Evolutionary conservation across 768 basidiomycete species (phyloP).

Genomic region (Pulveroboletus sp.): DNA sequence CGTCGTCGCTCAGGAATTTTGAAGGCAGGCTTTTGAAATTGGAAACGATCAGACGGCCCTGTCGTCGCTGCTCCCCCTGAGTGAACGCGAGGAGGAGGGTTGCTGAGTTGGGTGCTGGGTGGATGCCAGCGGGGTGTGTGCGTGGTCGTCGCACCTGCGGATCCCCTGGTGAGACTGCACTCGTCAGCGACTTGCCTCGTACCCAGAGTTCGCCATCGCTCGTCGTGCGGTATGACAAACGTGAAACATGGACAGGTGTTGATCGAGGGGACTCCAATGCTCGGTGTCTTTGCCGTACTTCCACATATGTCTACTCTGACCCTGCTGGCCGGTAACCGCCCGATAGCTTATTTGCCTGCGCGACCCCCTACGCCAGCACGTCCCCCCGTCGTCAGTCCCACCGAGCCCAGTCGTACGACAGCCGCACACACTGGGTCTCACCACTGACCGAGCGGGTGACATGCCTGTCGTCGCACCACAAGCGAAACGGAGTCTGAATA

Average conservation of each 20-base stretch:
- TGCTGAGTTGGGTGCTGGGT: not conserved
- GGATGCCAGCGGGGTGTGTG: not conserved
- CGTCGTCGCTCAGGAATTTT: conserved; percentile 22
- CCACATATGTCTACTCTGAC: conserved; percentile 35
- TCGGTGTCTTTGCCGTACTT: conserved; percentile 23
- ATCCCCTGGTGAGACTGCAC: not conserved
- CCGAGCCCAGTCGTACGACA: too few relatives aligned
- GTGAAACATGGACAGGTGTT: conserved; percentile 40
- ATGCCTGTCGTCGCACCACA: not conserved
- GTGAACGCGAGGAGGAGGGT: not conserved
- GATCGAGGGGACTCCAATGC: conserved; percentile 37
- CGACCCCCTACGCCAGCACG: too few relatives aligned
- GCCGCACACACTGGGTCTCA: too few relatives aligned
- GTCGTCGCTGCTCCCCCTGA: conserved; percentile 1
- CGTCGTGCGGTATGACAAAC: conserved; percentile 24
- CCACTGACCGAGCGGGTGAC: not conserved
- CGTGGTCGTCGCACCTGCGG: not conserved
- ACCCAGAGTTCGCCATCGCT: conserved; percentile 10
- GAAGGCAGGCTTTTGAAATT: conserved; percentile 25
- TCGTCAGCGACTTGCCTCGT: conserved; percentile 1
- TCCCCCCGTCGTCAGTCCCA: too few relatives aligned
- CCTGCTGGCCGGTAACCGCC: conserved; percentile 37
- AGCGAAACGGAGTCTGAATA: conserved; percentile 5
- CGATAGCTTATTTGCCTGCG: conserved; percentile 30
- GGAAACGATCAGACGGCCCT: conserved; percentile 10